phyloP scores from a whole-genome alignment of 371 early-diverging fungal species.

The Haplosporangium sp. region DNA sequence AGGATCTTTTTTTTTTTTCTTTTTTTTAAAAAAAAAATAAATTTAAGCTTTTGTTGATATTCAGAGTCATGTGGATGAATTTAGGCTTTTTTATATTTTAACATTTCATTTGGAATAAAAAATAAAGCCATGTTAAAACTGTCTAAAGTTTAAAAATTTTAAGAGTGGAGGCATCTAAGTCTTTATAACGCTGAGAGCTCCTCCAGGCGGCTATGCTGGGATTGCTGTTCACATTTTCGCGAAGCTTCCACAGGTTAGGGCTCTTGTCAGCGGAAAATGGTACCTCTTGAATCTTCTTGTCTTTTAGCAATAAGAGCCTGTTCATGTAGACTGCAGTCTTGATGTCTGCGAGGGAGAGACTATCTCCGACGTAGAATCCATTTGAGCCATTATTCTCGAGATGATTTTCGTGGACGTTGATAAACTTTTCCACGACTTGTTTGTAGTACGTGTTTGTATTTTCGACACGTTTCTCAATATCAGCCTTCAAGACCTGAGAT shows the following conservation, averaged over 20 bases:
- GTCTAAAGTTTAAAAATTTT: constrained; percentile 22
- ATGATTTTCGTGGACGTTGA: constrained; percentile 31
- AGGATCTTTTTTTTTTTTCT: too few relatives aligned
- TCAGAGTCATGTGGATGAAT: too few relatives aligned
- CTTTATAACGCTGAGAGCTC: constrained; percentile 19
- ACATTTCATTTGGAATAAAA: not conserved
- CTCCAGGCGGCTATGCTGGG: constrained; percentile 19
- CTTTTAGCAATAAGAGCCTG: not conserved
- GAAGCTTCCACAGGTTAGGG: constrained; percentile 48
- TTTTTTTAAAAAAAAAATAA: not conserved
- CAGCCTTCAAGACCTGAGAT: not conserved
- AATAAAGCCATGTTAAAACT: not conserved
- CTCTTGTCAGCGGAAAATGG: constrained; percentile 31
- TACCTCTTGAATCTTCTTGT: constrained; percentile 17
- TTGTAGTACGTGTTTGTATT: constrained; percentile 19
- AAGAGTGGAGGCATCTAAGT: constrained; percentile 16
- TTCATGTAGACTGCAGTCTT: not conserved
- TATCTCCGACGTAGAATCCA: constrained; percentile 38
- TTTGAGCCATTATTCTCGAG: constrained; percentile 35
- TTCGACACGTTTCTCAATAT: constrained; percentile 31
- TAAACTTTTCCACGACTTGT: constrained; percentile 20
- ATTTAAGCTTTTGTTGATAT: too few relatives aligned
- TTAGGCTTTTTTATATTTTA: not conserved
- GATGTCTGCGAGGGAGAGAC: constrained; percentile 13
- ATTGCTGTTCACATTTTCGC: constrained; percentile 27